A percentile compares a stretch with the other conserved stretches of the same genome.
phyloP scores from a whole-genome alignment of 2,329 filamentous ascomycete species.

The Botrytis galanthina region DNA sequence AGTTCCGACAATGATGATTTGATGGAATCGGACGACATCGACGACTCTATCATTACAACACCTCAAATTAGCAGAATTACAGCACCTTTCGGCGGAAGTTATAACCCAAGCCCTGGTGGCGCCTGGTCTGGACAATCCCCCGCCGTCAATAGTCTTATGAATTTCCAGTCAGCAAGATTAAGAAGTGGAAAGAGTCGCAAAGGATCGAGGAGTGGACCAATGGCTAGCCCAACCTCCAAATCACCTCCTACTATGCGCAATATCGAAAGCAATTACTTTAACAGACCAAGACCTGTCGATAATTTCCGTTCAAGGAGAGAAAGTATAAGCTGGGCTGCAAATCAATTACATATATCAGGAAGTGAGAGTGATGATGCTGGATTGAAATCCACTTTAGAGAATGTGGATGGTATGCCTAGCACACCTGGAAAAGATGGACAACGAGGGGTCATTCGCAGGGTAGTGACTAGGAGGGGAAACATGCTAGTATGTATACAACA shows the following conservation, averaged over 20 bases:
- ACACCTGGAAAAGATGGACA: constrained; percentile 54
- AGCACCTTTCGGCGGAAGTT: constrained; percentile 44
- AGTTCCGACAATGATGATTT: constrained; percentile 67
- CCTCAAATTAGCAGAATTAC: constrained; percentile 68
- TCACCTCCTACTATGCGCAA: constrained; percentile 65
- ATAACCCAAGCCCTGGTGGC: constrained; percentile 51
- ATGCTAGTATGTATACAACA: constrained; percentile 63
- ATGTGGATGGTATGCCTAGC: constrained; percentile 42
- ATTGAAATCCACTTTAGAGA: constrained; percentile 45
- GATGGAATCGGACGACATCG: constrained; percentile 70
- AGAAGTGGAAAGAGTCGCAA: constrained; percentile 61
- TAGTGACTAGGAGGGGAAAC: constrained; percentile 84
- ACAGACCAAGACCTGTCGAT: constrained; percentile 48
- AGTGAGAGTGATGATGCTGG: constrained; percentile 75
- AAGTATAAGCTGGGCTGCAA: constrained; percentile 86
- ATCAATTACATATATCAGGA: constrained; percentile 78
- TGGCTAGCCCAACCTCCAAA: constrained; percentile 66
- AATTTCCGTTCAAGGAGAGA: constrained; percentile 65
- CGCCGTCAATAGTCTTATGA: constrained; percentile 73
- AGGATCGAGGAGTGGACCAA: constrained; percentile 67
- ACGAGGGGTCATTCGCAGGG: constrained; percentile 74
- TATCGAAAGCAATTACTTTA: constrained; percentile 50
- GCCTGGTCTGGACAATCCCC: constrained; percentile 69
- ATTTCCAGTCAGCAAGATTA: constrained; percentile 65
- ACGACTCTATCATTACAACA: constrained; percentile 78